These are phyloP conservation scores for Pichia kluyveri DNA, from an alignment of 805 yeast species.

Conservation along the genomic window DNA sequence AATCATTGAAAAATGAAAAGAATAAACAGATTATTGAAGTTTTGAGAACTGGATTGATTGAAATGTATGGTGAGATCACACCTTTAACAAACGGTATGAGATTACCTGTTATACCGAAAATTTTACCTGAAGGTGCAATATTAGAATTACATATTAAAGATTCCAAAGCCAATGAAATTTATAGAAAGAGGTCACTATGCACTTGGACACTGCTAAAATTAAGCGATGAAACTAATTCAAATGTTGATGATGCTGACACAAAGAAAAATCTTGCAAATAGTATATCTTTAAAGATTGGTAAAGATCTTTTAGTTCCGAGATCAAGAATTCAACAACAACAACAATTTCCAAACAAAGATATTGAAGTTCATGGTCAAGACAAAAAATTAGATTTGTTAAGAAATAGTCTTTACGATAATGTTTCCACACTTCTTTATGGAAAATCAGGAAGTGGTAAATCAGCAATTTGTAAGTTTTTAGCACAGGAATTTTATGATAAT, in stretches of 20 bases:
- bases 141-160: not conserved
- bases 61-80: not conserved
- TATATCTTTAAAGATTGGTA: constrained; percentile 38
- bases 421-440: constrained; percentile 62
- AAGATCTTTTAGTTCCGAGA: constrained; percentile 35
- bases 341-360: not conserved
- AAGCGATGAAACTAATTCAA: constrained; percentile 20
- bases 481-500: constrained; percentile 27
- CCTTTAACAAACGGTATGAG: constrained; percentile 43
- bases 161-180: not conserved
- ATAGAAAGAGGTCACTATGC: not conserved
- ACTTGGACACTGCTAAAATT: not conserved
- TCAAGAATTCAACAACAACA: constrained; percentile 30
- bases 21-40: constrained; percentile 15
- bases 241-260: too few species aligned
- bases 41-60: constrained; percentile 10
- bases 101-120: constrained; percentile 44
- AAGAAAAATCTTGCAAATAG: too few species aligned
- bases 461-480: constrained; percentile 36
- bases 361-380: constrained; percentile 51
- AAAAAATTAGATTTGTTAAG: constrained; percentile 30
- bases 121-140: constrained; percentile 41
- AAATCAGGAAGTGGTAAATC: constrained; percentile 80
- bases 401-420: constrained; percentile 30
- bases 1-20: constrained; percentile 10